A percentile compares a stretch with the other conserved stretches of the same genome.
Evolutionary conservation across 352 stramenopile genomes (phyloP).

Genomic region (Globisporangium yorkense): DNA sequence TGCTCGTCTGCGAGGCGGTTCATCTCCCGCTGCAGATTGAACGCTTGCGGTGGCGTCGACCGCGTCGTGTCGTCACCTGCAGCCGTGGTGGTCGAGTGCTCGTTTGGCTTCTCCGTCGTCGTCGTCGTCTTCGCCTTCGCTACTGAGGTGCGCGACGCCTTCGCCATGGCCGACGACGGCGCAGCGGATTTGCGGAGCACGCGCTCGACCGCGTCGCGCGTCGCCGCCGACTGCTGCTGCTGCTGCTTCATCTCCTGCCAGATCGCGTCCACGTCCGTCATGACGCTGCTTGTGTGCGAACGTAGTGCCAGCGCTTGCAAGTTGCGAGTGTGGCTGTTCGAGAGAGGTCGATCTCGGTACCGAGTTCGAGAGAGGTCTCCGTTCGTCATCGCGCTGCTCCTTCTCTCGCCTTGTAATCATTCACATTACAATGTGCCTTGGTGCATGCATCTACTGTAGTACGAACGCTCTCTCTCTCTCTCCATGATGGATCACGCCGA

Average conservation of each 20-base stretch:
- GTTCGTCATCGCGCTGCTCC: too few relatives aligned
- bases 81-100: neutral
- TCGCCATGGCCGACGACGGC: neutral
- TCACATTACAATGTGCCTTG: too few relatives aligned
- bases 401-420: too few relatives aligned
- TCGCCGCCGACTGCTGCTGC: constrained; percentile 17
- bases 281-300: neutral
- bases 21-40: constrained; percentile 43
- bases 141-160: neutral
- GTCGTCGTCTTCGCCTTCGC: neutral
- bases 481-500: neutral
- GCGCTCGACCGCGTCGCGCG: constrained; percentile 18
- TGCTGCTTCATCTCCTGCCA: constrained; percentile 47
- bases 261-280: constrained; percentile 29
- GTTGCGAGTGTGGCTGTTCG: too few relatives aligned
- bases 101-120: neutral
- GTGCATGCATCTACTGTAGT: neutral
- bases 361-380: too few relatives aligned
- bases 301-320: too few relatives aligned
- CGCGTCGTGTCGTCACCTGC: neutral
- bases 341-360: too few relatives aligned
- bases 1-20: constrained; percentile 58
- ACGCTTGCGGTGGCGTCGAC: constrained; percentile 4
- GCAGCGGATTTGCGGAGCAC: constrained; percentile 40
- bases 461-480: neutral